Evolutionary conservation across 2,329 filamentous ascomycete species (phyloP).

Genomic region (Diaporthe sp.): DNA sequence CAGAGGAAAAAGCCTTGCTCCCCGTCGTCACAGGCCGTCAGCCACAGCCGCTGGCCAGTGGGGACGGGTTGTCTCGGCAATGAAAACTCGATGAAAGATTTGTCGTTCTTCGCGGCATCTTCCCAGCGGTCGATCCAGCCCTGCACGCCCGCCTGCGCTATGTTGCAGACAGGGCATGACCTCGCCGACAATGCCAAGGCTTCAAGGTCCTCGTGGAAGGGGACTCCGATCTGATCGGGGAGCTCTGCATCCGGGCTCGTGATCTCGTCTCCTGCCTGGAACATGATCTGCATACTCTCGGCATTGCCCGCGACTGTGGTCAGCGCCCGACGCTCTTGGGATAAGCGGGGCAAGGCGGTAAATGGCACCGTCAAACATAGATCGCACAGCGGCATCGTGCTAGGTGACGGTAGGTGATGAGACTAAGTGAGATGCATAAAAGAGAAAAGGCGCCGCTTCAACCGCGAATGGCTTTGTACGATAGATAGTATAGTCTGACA

Average conservation of each 20-base stretch:
- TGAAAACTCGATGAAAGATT: not conserved
- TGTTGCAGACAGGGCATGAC: slow-evolving; percentile 14
- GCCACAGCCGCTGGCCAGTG: not conserved
- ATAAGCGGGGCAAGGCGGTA: not conserved
- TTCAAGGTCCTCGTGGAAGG: slow-evolving; percentile 2
- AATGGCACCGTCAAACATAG: not conserved
- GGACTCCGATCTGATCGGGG: not conserved
- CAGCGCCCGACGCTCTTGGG: not conserved
- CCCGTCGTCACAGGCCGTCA: slow-evolving; percentile 9
- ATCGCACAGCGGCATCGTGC: slow-evolving; percentile 1
- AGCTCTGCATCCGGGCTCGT: not conserved
- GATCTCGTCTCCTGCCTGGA: slow-evolving; percentile 4
- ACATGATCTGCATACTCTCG: not conserved
- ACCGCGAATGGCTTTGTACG: not conserved
- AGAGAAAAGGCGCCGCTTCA: too few species aligned
- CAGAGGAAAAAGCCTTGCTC: slow-evolving; percentile 21
- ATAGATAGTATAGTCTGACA: not conserved
- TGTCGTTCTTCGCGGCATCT: slow-evolving; percentile 16
- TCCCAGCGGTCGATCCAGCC: slow-evolving; percentile 17
- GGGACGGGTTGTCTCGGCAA: not conserved
- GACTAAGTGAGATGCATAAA: too few species aligned
- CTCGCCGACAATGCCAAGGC: slow-evolving; percentile 6
- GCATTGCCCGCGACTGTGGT: not conserved
- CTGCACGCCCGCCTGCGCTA: slow-evolving; percentile 14
- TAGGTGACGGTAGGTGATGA: not conserved